phyloP scores from a whole-genome alignment of 1,284 basidiomycete genomes.

The Tilletia indica region DNA sequence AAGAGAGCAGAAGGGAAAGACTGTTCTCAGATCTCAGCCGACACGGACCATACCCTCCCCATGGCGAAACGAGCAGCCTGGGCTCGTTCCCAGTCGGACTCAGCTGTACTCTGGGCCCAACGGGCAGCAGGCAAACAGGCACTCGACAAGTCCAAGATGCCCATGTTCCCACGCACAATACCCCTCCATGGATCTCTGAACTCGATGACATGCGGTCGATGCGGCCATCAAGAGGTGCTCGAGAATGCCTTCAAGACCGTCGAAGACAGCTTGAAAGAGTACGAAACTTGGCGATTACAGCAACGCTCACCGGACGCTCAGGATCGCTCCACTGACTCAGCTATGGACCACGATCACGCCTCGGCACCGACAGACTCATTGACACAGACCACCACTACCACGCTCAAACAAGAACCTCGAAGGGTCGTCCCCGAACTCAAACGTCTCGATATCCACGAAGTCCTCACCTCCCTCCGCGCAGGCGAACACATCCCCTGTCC shows the following conservation, averaged over 20 bases:
- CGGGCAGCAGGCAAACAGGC: constrained; percentile 34
- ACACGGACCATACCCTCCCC: not conserved
- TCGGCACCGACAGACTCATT: not conserved
- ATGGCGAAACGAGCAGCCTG: not conserved
- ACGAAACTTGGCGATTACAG: constrained; percentile 20
- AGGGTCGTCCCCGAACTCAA: constrained; percentile 31
- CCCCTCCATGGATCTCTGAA: constrained; percentile 85
- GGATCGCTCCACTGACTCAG: not conserved
- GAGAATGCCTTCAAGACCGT: constrained; percentile 11
- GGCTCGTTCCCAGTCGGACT: constrained; percentile 29
- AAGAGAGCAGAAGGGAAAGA: constrained; percentile 24
- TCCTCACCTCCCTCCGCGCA: constrained; percentile 46
- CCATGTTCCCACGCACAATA: constrained; percentile 69
- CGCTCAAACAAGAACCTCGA: no score
- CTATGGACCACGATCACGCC: not conserved
- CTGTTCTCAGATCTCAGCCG: not conserved
- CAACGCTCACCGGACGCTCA: not conserved
- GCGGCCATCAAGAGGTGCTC: constrained; percentile 9
- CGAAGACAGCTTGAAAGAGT: not conserved
- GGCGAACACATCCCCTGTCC: constrained; percentile 76
- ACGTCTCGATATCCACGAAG: constrained; percentile 32
- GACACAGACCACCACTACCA: not conserved
- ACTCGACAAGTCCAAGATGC: constrained; percentile 57
- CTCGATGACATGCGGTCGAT: constrained; percentile 69
- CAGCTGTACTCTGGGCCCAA: constrained; percentile 36